Base-by-base conservation (phyloP, 305 asterid genomes). In the Caryopteris hybrid region DNA sequence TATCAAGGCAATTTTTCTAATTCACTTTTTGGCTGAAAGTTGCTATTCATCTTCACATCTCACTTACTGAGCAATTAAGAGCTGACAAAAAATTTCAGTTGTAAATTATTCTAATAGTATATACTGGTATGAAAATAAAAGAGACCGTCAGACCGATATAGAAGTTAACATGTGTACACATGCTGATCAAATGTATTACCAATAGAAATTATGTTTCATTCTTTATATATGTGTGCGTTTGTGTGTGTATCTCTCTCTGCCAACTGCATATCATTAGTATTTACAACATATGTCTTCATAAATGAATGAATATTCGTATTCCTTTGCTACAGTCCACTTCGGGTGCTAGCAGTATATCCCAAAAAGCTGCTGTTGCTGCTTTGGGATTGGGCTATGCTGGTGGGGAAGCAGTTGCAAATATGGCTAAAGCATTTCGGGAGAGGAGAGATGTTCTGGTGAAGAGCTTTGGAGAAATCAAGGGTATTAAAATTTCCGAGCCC, bases 301-400 rank as follows among this genome's bases (percentile, higher is more conserved):
- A 6, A 55, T 9, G 21, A 16, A 6, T 70, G 61, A 29, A 25
- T 41, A 50, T 68, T 31, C 54, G 63, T 39, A 33, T 4, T 50
- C 10, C 11, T 36, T 12, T 12, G 11, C 12, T 46, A 57, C 85
- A 92, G 98, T 74, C 79, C n/a, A 92, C 98, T 48, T 92, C 98
- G 58, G 96, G 98, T 59, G 98, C 98, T 16, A 80, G 98, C 83
- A 92, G 96, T 70, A 88, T 92, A 75, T 86, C 98, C 43, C 98
- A 92, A 64, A 92, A 92, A 14, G 96, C 96, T 31, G 96, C 41
- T 1, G 90, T 86, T 68, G 96, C 98, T 61, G 98, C 98, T 52
- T 67, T 92, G 72, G 96, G 96, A 56, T 39, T 92, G 80, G 96
- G 98, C 39, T 73, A 83, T 73, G 96, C 96, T 10, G 98, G 98